These are phyloP conservation scores for Physcomitrellopsis africana DNA, from an alignment of 225 moss, liverwort and hornwort genomes.

Conservation along the genomic window DNA sequence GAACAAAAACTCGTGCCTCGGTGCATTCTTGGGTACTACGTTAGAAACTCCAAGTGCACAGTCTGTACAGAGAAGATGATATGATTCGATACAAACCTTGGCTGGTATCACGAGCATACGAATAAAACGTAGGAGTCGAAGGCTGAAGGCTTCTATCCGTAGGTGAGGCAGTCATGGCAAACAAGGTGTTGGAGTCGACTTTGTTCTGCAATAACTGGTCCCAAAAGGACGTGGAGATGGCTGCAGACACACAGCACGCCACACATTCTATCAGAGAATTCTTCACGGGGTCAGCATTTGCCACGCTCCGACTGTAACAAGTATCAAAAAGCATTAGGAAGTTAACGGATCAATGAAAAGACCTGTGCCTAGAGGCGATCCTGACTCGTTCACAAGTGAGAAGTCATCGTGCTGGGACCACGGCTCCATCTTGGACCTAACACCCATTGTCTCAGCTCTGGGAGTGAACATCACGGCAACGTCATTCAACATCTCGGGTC, in stretches of 20 bases:
- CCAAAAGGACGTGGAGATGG: constrained; percentile 54
- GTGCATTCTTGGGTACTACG: too few species aligned
- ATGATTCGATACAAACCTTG: constrained; percentile 39
- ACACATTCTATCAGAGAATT: constrained; percentile 27
- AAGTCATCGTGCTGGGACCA: constrained; percentile 61
- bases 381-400: constrained; percentile 51
- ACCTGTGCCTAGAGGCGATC: constrained; percentile 54
- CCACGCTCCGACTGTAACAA: constrained; percentile 14
- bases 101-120: constrained; percentile 44
- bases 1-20: neutral
- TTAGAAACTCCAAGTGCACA: too few species aligned
- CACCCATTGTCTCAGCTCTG: constrained; percentile 47
- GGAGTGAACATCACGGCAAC: constrained; percentile 52
- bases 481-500: constrained; percentile 53
- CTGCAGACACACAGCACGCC: constrained; percentile 34
- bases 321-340: constrained; percentile 23
- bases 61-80: too few species aligned
- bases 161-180: constrained; percentile 42
- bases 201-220: constrained; percentile 51
- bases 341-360: constrained; percentile 6
- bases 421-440: constrained; percentile 55
- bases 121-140: constrained; percentile 46
- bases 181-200: constrained; percentile 39
- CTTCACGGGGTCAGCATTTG: neutral
- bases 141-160: constrained; percentile 50